Base-by-base conservation (phyloP, 176 grass and related monocot species). In the Oryza longistaminata region DNA sequence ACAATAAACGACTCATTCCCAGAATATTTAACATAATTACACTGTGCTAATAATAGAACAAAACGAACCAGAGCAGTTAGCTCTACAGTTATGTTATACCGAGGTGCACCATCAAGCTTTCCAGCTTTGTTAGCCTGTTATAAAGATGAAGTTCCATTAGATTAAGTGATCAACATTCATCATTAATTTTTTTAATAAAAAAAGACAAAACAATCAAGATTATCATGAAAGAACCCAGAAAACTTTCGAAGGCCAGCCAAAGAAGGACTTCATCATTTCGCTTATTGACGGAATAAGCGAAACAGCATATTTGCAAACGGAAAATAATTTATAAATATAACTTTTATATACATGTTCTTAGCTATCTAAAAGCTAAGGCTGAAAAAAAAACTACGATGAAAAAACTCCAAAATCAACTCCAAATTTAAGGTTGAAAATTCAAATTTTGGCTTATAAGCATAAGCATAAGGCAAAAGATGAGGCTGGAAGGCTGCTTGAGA, bases 31-130 rank as follows among this genome's bases (percentile, higher is more conserved):
- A 60, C 62, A 60, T 44, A 66, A 87, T 52, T 90, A 77, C 22
- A 49, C 11, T n/a, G 21, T 33, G 34, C 84, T 86, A 72, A 50
- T 49, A 69, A 70, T 67, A 82, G 21, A 88, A 80, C 71, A 70
- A 69, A 73, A 93, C 95, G 11, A 93, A 98, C 96, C 96, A 98
- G 87, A 53, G 80, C 78, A 83, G 87, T 90, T 78, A 98, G 84
- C 60, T 98, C 85, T 80, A 90, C 85, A 89, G 27, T 85, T 26
- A 98, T 92, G 70, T 93, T 81, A 95, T 98, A 98, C 75, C 89
- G 93, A 75, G 91, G 91, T 35, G 86, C 83, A 78, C 93, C 93
- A 85, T 98, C 96, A 90, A 85, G 70, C 66, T 93, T 98, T 76
- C 83, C 93, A 40, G 88, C 76, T 82, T 93, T 98, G 74, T 93